Conservation (phyloP, 306 rosid species). For the Styphnolobium japonicum region DNA sequence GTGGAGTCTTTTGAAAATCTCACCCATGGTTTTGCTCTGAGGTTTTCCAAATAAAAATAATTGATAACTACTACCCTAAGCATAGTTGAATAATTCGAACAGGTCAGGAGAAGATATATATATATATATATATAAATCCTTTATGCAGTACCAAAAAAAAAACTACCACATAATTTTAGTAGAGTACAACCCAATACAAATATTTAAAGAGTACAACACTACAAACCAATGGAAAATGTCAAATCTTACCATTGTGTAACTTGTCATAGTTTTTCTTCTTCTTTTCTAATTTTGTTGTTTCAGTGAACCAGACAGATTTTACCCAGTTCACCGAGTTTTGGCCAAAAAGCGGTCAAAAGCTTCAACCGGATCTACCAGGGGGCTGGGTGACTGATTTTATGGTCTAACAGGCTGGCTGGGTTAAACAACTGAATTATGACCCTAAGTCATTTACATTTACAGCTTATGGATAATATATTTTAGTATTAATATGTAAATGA, state of each 20-base stretch:
- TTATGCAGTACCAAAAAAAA: neutral
- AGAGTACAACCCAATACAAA: neutral
- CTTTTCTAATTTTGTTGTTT: neutral
- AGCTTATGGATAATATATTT: neutral
- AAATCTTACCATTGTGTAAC: neutral
- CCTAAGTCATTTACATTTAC: neutral
- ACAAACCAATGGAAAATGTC: neutral
- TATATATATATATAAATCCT: too few species aligned
- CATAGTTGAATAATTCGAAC: neutral
- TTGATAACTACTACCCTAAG: neutral
- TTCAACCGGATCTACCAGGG: neutral
- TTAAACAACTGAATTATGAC: neutral
- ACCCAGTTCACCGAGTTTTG: neutral
- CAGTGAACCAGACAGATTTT: neutral
- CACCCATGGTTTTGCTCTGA: neutral
- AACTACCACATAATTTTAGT: neutral
- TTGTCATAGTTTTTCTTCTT: neutral
- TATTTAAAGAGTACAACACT: neutral
- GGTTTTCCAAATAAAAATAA: neutral
- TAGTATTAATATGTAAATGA: neutral
- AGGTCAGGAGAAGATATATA: too few species aligned
- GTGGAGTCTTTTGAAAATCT: neutral
- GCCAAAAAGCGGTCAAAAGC: neutral
- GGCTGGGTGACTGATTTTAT: neutral
- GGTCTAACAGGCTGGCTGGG: neutral